Evolutionary conservation across 331 rosid genomes (phyloP).

Genomic region (Telfairia occidentalis): DNA sequence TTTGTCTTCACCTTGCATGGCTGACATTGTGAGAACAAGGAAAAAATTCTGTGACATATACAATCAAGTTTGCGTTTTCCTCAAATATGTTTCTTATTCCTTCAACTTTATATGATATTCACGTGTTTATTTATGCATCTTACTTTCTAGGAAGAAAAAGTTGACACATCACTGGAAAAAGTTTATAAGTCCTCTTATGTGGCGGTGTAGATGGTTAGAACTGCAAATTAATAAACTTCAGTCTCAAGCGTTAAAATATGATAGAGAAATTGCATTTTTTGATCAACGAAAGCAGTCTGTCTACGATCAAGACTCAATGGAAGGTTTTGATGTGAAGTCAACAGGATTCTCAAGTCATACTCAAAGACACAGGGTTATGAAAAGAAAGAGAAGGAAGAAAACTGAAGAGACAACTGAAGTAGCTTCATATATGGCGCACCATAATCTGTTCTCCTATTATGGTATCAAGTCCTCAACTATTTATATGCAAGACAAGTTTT

Average conservation of each 20-base stretch:
- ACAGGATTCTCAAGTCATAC: slow-evolving; percentile 32
- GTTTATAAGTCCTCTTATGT: slow-evolving; percentile 47
- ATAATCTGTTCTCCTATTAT: slow-evolving; percentile 49
- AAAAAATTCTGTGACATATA: neutral
- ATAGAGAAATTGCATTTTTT: slow-evolving; percentile 38
- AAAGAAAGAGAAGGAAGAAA: slow-evolving; percentile 58
- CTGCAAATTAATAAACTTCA: slow-evolving; percentile 45
- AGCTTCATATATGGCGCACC: slow-evolving; percentile 41
- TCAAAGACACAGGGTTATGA: slow-evolving; percentile 32
- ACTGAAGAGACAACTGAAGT: slow-evolving; percentile 45
- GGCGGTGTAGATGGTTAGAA: slow-evolving; percentile 84
- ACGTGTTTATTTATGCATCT: slow-evolving; percentile 4
- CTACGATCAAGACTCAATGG: slow-evolving; percentile 25
- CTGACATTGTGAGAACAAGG: neutral
- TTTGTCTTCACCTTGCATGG: neutral
- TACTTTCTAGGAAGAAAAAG: slow-evolving; percentile 45
- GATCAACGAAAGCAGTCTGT: slow-evolving; percentile 30
- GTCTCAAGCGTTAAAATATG: slow-evolving; percentile 47
- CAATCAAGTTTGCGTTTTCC: neutral
- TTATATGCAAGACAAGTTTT: neutral
- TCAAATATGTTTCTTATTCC: neutral
- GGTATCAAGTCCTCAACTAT: slow-evolving; percentile 34
- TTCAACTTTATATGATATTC: neutral
- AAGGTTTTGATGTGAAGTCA: slow-evolving; percentile 38
- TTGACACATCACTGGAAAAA: slow-evolving; percentile 57